Conservation (phyloP, 345 rosid genomes). For the Gossypium australe region DNA sequence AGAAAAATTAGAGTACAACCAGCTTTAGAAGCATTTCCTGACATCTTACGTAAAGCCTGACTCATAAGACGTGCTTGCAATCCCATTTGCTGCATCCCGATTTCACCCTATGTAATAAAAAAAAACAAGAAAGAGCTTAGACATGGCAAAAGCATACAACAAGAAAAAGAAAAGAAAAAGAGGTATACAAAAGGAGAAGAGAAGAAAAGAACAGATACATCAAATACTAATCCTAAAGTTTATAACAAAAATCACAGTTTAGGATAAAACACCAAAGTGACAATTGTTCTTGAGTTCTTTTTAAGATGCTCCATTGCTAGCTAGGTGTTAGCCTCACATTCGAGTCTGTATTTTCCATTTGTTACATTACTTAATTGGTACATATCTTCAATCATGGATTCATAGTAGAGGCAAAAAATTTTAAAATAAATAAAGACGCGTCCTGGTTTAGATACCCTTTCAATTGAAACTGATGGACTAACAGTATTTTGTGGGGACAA, state of each 20-base stretch:
- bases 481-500: background rate
- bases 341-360: background rate
- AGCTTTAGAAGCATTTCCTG: constrained; percentile 99
- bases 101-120: constrained; percentile 64
- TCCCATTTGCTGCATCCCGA: constrained; percentile 99
- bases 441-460: background rate
- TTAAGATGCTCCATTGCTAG: background rate
- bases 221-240: background rate
- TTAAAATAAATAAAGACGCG: background rate
- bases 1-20: constrained; percentile 91
- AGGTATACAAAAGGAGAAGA: background rate
- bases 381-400: background rate
- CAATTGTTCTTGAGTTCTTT: background rate
- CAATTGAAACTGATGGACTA: background rate
- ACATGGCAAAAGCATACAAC: background rate
- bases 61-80: constrained; percentile 99
- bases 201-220: background rate
- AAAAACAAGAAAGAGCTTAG: constrained; percentile 6
- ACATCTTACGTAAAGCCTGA: constrained; percentile 98
- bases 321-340: background rate
- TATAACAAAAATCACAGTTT: background rate
- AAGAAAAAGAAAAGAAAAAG: background rate
- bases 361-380: background rate
- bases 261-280: background rate
- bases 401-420: background rate